phyloP scores from a whole-genome alignment of 331 rosid genomes.

The Dryas integrifolia region DNA sequence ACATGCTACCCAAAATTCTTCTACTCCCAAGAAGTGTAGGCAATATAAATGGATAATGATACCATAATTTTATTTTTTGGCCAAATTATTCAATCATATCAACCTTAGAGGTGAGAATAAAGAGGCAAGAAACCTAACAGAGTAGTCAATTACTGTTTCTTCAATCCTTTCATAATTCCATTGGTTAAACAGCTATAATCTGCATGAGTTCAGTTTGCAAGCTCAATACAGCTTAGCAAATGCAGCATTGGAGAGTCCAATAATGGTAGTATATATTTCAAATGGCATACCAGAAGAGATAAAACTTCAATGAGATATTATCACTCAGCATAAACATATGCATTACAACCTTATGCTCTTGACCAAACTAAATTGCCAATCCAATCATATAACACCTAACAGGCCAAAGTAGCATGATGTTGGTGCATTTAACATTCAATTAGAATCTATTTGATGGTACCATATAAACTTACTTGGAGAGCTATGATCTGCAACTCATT shows the following conservation, averaged over 20 bases:
- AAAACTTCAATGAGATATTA: neutral
- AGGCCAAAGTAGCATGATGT: neutral
- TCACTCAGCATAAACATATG: neutral
- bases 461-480: slow-evolving; percentile 18
- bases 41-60: neutral
- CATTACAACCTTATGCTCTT: neutral
- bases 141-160: neutral
- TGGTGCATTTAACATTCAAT: neutral
- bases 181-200: neutral
- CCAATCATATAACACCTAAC: neutral
- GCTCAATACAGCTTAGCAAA: neutral
- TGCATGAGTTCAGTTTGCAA: too few species aligned
- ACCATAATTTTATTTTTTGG: neutral
- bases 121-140: neutral
- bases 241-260: neutral
- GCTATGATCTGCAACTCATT: slow-evolving; percentile 31
- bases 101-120: neutral
- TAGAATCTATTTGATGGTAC: neutral
- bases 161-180: neutral
- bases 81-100: neutral
- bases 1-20: neutral
- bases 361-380: neutral
- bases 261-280: neutral
- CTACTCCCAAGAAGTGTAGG: neutral
- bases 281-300: neutral